These are phyloP conservation scores for Paramecium primaurelia DNA, from an alignment of 73 alveolate species.

Conservation along the genomic window DNA sequence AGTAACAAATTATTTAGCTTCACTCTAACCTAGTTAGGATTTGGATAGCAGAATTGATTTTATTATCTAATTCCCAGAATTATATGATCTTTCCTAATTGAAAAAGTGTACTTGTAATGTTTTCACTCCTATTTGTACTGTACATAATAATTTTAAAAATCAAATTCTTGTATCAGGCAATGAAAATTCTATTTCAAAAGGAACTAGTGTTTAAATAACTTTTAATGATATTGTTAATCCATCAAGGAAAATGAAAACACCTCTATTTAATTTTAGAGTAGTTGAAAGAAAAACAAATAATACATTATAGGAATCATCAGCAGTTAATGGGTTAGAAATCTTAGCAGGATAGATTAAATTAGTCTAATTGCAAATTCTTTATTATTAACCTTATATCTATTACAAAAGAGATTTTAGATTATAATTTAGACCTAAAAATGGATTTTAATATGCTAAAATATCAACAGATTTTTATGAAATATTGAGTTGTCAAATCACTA, in stretches of 20 bases:
- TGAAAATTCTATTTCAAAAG: not conserved
- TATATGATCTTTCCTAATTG: not conserved
- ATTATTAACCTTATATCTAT: not conserved
- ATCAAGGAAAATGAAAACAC: not conserved
- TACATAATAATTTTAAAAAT: not conserved
- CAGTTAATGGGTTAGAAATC: conserved; percentile 18
- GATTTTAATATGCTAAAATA: conserved; percentile 32
- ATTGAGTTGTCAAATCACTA: not conserved
- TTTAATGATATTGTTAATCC: conserved; percentile 12
- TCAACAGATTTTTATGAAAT: conserved; percentile 18
- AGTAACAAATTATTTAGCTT: not conserved
- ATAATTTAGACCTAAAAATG: conserved; percentile 37
- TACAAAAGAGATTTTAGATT: not conserved
- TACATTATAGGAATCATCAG: conserved; percentile 6
- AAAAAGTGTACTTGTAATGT: not conserved
- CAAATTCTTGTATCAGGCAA: not conserved
- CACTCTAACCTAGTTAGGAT: not conserved
- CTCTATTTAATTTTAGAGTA: not conserved
- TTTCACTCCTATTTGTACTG: not conserved
- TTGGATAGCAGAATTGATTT: not conserved
- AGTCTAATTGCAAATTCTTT: not conserved
- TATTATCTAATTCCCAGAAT: not conserved
- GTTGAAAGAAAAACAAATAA: conserved; percentile 16
- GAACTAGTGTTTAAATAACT: not conserved
- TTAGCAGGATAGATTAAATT: conserved; percentile 32